Base-by-base conservation (phyloP, 768 basidiomycete genomes). In the Galerina sulciceps region DNA sequence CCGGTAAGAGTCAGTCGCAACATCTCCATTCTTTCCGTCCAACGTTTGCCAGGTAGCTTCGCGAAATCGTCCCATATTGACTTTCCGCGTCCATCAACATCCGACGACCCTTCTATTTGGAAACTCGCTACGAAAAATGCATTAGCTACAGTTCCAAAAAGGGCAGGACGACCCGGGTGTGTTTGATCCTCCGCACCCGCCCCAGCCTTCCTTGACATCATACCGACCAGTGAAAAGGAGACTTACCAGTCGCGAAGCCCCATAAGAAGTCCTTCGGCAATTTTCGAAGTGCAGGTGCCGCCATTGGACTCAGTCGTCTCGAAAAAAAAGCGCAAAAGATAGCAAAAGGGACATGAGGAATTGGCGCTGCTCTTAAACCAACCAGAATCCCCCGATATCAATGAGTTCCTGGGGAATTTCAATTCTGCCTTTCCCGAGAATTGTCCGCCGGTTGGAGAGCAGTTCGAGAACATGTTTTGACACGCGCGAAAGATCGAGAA, bases 31-130 rank as follows among this genome's bases (percentile, higher is more conserved):
- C 47, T 79, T 70, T 3, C 89, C 89, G 65, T 90, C 90, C 55
- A 80, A 68, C 5, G 87, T 90, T 88, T 89, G 36, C 88, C 88
- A 0, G 87, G 87, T 14, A 73, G 69, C 52, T 82, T 81, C 23
- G 85, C 79, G 71, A 89, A 90, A 69, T 83, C 85, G 66, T 92
- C 89, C 90, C 90, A 91, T 63, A 90, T 84, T 14, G 86, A 87
- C 65, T 84, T 84, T 10, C 86, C 87, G 47, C 87, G 84, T 13
- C 86, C 85, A 58, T 84, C 86, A 15, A 75, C 78, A 52, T 81
- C 70, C 18, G 80, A 76, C 0, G 88, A 86, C 35, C 89, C 90
- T 70, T 91, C 90, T 54, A 90, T 85, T 75, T 91, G 89, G 72
- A 90, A 90, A 57, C 82, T 75, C 20, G 89, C 91, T 82, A 48